These are phyloP conservation scores for Zymoseptoria brevis DNA, from an alignment of 2,329 filamentous ascomycete species.

Conservation along the genomic window DNA sequence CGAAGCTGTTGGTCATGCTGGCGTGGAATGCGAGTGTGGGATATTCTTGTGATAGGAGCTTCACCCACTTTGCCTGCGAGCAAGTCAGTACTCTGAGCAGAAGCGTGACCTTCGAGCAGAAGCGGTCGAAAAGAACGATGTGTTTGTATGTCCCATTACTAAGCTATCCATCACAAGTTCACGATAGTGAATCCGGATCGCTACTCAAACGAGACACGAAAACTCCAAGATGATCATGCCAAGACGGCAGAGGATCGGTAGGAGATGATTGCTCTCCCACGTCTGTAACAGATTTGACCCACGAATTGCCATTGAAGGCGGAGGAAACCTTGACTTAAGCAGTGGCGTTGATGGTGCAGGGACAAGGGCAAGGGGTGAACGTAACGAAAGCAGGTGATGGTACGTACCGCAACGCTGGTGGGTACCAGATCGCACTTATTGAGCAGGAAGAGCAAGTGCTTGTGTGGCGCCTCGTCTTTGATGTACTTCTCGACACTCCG, in stretches of 20 bases:
- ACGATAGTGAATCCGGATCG: slow-evolving; percentile 62
- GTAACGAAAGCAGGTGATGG: slow-evolving; percentile 27
- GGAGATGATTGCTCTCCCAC: slow-evolving; percentile 84
- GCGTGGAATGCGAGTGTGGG: slow-evolving; percentile 93
- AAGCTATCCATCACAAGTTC: slow-evolving; percentile 78
- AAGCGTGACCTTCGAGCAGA: slow-evolving; percentile 15
- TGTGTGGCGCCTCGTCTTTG: slow-evolving; percentile 85
- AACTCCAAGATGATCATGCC: slow-evolving; percentile 63
- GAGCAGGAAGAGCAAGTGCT: slow-evolving; percentile 82
- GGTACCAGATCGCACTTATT: slow-evolving; percentile 94
- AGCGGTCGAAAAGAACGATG: slow-evolving; percentile 15
- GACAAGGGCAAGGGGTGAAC: slow-evolving; percentile 13
- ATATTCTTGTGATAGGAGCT: slow-evolving; percentile 77
- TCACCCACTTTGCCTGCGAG: slow-evolving; percentile 82
- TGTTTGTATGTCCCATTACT: slow-evolving; percentile 93
- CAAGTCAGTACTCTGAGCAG: slow-evolving; percentile 14
- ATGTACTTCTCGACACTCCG: slow-evolving; percentile 89
- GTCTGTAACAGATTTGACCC: slow-evolving; percentile 95
- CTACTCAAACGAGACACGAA: slow-evolving; percentile 95
- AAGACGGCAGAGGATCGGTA: slow-evolving; percentile 77
- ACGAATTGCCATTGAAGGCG: slow-evolving; percentile 52
- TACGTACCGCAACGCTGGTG: slow-evolving; percentile 87
- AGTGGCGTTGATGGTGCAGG: slow-evolving; percentile 49
- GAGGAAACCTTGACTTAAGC: slow-evolving; percentile 86
- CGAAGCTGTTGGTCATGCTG: slow-evolving; percentile 90